Base-by-base conservation (phyloP, 2,329 filamentous ascomycete species). In the Microcyclosporella mali region DNA sequence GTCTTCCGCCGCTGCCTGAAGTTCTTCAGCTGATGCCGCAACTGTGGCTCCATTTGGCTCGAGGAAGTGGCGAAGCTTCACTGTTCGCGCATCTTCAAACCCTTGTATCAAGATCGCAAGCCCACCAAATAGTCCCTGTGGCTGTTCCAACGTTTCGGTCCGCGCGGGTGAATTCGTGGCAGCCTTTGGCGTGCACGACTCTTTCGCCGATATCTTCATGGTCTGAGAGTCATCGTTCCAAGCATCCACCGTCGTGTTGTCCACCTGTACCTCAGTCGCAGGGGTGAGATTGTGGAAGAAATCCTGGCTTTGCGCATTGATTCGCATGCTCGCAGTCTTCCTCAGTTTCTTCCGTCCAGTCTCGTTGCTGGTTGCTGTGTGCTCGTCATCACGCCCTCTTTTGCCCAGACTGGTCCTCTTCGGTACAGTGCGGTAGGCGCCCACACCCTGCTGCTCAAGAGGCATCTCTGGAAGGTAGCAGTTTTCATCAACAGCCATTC, bases 401-500 rank as follows among this genome's bases (percentile, higher is more conserved):
- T 87, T 88, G 18, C 75, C 77, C 14, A 77, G 59, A 18, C 56
- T 53, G 35, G 65, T 63, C 56, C 73, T 64, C 50, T 46, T 46
- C 6, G 68, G 63, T 46, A 51, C 43, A 37, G 70, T 47, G 17
- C 44, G 43, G 28, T 79, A 92, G 4, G 89, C 88, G 10, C 82
- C 87, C 25, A 74, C 70, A 0, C 90, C 92, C 59, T 88, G 84
- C 57, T 88, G 73, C 51, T 84, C 78, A 6, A 60, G 52, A 0
- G 86, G 80, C 14, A 90, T 63, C 18, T 77, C 70, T 2, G 88
- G 89, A 60, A 94, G 82, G 64, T 94, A 98, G 46, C 79, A 79
- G n/a, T 71, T 67, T 63, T 97, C 92, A 42, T 95, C 86, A 15
- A 98, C 70, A 15, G 89, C 84, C 88, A 98, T 92, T 43, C 88